phyloP scores from a whole-genome alignment of 495 filamentous ascomycete species.

The Tuber umbilicatum region DNA sequence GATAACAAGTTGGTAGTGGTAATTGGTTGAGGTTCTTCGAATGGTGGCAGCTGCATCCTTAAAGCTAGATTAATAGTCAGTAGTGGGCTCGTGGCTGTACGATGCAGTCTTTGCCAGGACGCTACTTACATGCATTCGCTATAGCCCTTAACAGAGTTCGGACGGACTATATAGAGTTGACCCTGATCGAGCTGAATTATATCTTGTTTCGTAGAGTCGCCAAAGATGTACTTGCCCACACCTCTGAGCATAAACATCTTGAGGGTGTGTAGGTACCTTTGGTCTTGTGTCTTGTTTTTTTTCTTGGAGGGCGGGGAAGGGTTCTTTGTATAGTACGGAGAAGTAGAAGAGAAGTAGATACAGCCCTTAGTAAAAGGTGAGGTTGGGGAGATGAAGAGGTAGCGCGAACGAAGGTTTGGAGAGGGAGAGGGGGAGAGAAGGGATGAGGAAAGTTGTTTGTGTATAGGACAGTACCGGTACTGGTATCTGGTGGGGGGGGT shows the following conservation, averaged over 20 bases:
- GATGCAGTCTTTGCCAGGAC: neutral
- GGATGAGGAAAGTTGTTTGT: neutral
- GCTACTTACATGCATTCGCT: constrained; percentile 71
- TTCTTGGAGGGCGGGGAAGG: neutral
- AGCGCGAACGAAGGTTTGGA: neutral
- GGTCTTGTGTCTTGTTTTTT: constrained; percentile 11
- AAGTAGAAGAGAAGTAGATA: neutral
- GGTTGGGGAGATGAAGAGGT: neutral
- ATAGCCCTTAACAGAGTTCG: constrained; percentile 89
- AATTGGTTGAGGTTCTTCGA: constrained; percentile 84
- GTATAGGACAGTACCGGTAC: neutral
- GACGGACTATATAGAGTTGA: constrained; percentile 93
- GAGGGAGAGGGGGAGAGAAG: neutral
- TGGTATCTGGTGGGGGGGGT: constrained; percentile 22
- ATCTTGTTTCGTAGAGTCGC: constrained; percentile 81
- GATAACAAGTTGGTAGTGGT: constrained; percentile 92
- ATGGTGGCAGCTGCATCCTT: constrained; percentile 91
- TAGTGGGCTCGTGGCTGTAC: neutral
- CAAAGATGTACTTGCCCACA: constrained; percentile 87
- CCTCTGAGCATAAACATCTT: constrained; percentile 70
- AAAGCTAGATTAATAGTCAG: constrained; percentile 50
- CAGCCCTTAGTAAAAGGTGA: neutral
- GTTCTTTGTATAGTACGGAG: neutral
- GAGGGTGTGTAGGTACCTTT: neutral
- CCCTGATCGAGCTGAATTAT: constrained; percentile 92